Conservation (phyloP, 345 rosid species). For the Odontarrhena argentea region DNA sequence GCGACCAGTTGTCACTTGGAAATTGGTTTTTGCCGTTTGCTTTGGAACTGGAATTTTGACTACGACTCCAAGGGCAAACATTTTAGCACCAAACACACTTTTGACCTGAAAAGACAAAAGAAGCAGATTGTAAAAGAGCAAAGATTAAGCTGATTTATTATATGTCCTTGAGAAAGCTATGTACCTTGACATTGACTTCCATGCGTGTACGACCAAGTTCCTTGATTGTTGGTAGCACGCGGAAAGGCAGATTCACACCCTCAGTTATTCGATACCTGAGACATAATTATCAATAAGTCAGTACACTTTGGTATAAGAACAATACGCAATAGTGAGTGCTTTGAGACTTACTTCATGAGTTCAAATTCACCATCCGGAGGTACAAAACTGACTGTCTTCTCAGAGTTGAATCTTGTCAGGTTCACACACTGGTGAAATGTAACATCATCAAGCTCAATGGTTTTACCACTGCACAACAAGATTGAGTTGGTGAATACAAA, state of each 20-base stretch:
- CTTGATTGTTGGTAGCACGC: constrained; percentile 94
- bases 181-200: constrained; percentile 98
- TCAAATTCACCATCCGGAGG: constrained; percentile 99
- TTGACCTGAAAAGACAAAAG: constrained; percentile 69
- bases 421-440: constrained; percentile 98
- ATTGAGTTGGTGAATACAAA: constrained; percentile 8
- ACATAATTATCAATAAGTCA: constrained; percentile 13
- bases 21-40: constrained; percentile 96
- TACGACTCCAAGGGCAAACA: constrained; percentile 99
- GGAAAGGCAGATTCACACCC: constrained; percentile 98
- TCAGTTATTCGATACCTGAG: constrained; percentile 93
- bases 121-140: constrained; percentile 26
- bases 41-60: constrained; percentile 98
- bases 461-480: constrained; percentile 76
- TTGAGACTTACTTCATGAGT: constrained; percentile 86
- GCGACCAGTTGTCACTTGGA: constrained; percentile 95
- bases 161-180: constrained; percentile 27
- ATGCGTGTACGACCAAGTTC: constrained; percentile 99
- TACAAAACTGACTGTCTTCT: constrained; percentile 97
- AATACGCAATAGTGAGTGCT: not conserved
- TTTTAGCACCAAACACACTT: constrained; percentile 98
- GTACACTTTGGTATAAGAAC: not conserved
- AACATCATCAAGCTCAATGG: constrained; percentile 98
- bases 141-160: not conserved
- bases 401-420: constrained; percentile 96